A percentile compares a stretch with the other conserved stretches of the same genome.
These are phyloP conservation scores for Citrullus colocynthis DNA, from an alignment of 306 rosid genomes.

Conservation along the genomic window DNA sequence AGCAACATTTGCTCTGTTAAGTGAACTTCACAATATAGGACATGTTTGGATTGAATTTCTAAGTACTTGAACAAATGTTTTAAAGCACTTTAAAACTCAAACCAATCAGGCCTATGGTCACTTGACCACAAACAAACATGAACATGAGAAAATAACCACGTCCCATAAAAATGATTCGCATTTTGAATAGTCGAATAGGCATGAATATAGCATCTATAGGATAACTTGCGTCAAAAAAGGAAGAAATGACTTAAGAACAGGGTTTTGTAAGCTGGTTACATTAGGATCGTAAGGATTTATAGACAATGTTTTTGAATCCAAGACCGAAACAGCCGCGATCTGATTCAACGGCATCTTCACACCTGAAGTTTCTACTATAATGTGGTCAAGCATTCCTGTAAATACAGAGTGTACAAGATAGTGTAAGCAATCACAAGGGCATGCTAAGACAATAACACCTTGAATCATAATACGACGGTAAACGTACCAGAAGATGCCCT, in stretches of 20 bases:
- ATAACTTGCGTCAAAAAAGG: not conserved
- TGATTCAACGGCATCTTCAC: conserved; percentile 74
- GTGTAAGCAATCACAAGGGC: not conserved
- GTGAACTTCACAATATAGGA: not conserved
- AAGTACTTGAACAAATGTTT: too few species aligned
- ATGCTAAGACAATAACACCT: not conserved
- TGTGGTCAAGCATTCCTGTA: conserved; percentile 95
- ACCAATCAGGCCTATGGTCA: too few species aligned
- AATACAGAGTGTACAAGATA: not conserved
- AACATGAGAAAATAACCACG: not conserved
- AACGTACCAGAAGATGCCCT: conserved; percentile 83
- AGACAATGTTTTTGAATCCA: conserved; percentile 72
- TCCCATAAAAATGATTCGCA: not conserved
- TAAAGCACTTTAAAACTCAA: too few species aligned
- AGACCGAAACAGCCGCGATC: conserved; percentile 74
- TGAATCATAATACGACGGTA: not conserved
- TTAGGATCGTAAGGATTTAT: conserved; percentile 72
- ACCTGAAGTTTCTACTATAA: conserved; percentile 69
- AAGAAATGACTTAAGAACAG: not conserved
- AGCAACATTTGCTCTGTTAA: not conserved
- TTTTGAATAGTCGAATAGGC: too few species aligned
- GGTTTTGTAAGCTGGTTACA: conserved; percentile 25
- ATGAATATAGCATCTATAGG: too few species aligned
- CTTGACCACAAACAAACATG: not conserved
- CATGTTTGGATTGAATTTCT: too few species aligned